Conservation (phyloP, 768 basidiomycete species). For the Kwoniella newhampshirensis region DNA sequence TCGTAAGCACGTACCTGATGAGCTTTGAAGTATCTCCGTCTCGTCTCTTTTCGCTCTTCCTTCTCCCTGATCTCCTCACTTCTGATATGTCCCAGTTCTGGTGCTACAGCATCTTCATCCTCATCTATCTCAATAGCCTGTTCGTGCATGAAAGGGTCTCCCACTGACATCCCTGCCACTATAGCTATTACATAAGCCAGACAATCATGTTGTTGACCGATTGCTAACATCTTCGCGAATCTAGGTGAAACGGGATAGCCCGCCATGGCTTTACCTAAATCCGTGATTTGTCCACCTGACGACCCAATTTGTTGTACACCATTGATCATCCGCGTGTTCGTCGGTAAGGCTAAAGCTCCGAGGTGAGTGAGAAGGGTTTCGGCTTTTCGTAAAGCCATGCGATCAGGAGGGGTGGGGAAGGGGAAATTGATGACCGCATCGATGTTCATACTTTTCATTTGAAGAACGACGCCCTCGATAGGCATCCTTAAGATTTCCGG, state of each 20-base stretch:
- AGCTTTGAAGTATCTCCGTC: conserved; percentile 77
- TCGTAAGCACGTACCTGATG: conserved; percentile 63
- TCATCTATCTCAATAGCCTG: conserved; percentile 56
- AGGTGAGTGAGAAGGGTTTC: conserved; percentile 77
- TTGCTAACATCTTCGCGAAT: conserved; percentile 92
- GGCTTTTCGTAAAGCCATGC: conserved; percentile 69
- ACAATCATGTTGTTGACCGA: conserved; percentile 80
- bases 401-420: conserved; percentile 93
- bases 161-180: conserved; percentile 87
- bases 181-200: conserved; percentile 87
- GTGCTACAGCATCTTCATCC: conserved; percentile 56
- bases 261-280: conserved; percentile 88
- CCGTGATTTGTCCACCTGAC: conserved; percentile 70
- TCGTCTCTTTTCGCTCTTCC: conserved; percentile 60
- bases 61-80: conserved; percentile 53
- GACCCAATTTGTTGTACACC: conserved; percentile 45
- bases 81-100: conserved; percentile 56
- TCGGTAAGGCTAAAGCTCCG: conserved; percentile 67
- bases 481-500: conserved; percentile 95
- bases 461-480: conserved; percentile 92
- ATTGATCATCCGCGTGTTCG: conserved; percentile 43
- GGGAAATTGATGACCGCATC: conserved; percentile 96
- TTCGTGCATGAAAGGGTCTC: conserved; percentile 91
- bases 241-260: conserved; percentile 90
- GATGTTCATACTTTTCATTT: conserved; percentile 99